Conservation (phyloP, 768 basidiomycete species). For the Suillus subluteus region DNA sequence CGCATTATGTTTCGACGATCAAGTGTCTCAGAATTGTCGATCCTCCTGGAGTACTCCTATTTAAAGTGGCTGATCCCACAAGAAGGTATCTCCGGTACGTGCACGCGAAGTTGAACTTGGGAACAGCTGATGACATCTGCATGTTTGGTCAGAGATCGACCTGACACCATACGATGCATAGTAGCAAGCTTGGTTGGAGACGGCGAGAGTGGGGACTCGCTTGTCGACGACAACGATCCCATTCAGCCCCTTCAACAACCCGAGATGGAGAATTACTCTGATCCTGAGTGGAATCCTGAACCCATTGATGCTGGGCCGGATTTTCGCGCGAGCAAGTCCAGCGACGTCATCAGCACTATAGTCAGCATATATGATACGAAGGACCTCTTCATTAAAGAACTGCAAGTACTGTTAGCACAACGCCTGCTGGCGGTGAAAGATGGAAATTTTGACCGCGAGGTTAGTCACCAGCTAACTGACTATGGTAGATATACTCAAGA, state of each 20-base stretch:
- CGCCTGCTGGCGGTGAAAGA: slow-evolving; percentile 80
- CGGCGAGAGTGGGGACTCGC: slow-evolving; percentile 76
- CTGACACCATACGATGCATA: slow-evolving; percentile 93
- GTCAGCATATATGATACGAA: slow-evolving; percentile 98
- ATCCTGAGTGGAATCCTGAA: slow-evolving; percentile 95
- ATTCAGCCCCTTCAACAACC: slow-evolving; percentile 73
- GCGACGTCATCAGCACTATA: slow-evolving; percentile 93
- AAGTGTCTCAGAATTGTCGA: slow-evolving; percentile 89
- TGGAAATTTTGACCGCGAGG: slow-evolving; percentile 76
- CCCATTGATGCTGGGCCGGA: slow-evolving; percentile 96
- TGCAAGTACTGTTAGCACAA: slow-evolving; percentile 90
- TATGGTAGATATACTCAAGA: slow-evolving; percentile 13
- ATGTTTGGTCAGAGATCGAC: slow-evolving; percentile 60
- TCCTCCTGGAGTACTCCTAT: slow-evolving; percentile 89
- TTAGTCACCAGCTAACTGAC: slow-evolving; percentile 21
- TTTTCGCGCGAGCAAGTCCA: slow-evolving; percentile 88
- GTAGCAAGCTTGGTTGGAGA: slow-evolving; percentile 90
- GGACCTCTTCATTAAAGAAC: slow-evolving; percentile 93
- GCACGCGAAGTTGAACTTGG: not conserved
- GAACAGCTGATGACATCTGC: slow-evolving; percentile 8
- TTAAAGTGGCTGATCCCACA: slow-evolving; percentile 93
- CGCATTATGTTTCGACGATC: slow-evolving; percentile 91
- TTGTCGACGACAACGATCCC: slow-evolving; percentile 85
- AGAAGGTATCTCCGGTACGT: slow-evolving; percentile 81
- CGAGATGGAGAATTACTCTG: slow-evolving; percentile 84